phyloP scores from a whole-genome alignment of 305 asterid genomes.

The Andrographis paniculata region DNA sequence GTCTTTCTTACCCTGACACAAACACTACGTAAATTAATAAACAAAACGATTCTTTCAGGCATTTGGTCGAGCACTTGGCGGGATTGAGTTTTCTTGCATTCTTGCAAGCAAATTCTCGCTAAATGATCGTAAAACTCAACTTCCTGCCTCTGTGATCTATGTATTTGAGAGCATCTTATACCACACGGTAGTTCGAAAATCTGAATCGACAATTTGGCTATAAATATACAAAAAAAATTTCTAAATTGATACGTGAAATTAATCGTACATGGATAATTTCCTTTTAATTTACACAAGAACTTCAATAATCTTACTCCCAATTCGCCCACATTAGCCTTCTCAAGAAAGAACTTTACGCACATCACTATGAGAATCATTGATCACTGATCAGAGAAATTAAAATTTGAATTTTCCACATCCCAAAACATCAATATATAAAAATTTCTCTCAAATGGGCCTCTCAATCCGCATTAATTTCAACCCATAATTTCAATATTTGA shows the following conservation, averaged over 20 bases:
- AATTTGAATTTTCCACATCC: too few relatives aligned
- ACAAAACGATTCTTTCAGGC: conserved; percentile 46
- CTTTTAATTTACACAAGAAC: too few relatives aligned
- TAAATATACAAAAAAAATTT: conserved; percentile 12
- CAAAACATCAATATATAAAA: too few relatives aligned
- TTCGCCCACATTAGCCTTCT: too few relatives aligned
- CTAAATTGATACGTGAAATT: conserved; percentile 8
- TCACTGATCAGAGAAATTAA: too few relatives aligned
- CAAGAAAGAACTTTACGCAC: too few relatives aligned
- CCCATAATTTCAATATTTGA: too few relatives aligned
- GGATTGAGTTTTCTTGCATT: conserved; percentile 56
- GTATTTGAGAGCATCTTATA: conserved; percentile 10
- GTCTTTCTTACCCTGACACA: conserved; percentile 51
- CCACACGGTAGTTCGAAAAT: conserved; percentile 26
- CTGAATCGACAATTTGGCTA: conserved; percentile 18
- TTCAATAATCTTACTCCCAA: too few relatives aligned
- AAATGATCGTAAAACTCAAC: conserved; percentile 22
- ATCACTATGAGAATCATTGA: too few relatives aligned
- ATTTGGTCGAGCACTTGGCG: conserved; percentile 54
- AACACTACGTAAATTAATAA: conserved; percentile 58
- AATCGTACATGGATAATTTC: too few relatives aligned
- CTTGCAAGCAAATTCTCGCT: conserved; percentile 29
- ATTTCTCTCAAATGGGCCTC: too few relatives aligned
- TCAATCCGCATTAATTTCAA: too few relatives aligned
- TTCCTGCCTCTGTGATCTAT: conserved; percentile 13